Percentiles rank a stretch among this genome's conserved stretches.
These are phyloP conservation scores for Fusarium foetens DNA, from an alignment of 2,329 filamentous ascomycete genomes.

Conservation along the genomic window DNA sequence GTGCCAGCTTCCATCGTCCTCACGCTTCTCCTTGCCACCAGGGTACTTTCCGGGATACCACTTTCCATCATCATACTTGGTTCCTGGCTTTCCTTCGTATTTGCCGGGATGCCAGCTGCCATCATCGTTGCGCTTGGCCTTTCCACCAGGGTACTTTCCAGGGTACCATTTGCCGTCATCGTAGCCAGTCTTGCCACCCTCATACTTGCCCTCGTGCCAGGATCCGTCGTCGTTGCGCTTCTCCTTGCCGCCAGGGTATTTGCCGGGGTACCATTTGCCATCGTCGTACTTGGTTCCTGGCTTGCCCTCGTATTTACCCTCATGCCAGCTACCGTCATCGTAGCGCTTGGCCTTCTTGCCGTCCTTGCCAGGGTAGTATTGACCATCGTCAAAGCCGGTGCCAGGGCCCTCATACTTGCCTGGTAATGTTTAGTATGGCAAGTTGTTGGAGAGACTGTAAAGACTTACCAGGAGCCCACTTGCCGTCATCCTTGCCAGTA, in stretches of 20 bases:
- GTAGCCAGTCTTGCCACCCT: not conserved
- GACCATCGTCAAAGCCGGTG: conserved; percentile 6
- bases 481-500: conserved; percentile 7
- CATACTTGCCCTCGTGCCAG: not conserved
- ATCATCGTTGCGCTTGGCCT: conserved; percentile 1
- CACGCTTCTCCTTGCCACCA: conserved; percentile 5
- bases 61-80: conserved; percentile 14
- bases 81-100: conserved; percentile 11
- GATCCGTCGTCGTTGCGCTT: conserved; percentile 4
- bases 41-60: conserved; percentile 32
- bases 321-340: conserved; percentile 10
- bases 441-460: fast-evolving
- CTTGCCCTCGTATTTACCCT: conserved; percentile 27
- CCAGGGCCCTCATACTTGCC: conserved; percentile 22
- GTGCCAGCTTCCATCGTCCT: conserved; percentile 9
- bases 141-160: conserved; percentile 31
- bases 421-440: not conserved
- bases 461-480: conserved; percentile 13
- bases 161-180: conserved; percentile 28
- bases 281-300: conserved; percentile 1
- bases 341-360: conserved; percentile 9
- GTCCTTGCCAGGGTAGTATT: not conserved
- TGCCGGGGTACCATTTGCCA: conserved; percentile 14
- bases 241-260: conserved; percentile 18
- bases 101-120: conserved; percentile 4